These are phyloP conservation scores for Dujonia santamariae DNA, from an alignment of 1,139 yeast genomes.

Conservation along the genomic window DNA sequence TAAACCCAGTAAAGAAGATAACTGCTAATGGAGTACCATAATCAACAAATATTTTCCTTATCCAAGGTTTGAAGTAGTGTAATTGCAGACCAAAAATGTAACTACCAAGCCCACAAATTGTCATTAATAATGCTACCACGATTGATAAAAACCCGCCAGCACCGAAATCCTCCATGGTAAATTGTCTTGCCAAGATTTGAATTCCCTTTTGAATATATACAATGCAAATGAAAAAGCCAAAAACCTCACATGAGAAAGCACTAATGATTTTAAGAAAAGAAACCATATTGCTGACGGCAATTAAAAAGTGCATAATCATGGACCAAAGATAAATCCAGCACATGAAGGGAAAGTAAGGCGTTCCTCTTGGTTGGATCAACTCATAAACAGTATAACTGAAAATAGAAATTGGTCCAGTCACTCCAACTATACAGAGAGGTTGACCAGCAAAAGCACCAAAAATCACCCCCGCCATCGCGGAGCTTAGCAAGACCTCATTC, in stretches of 20 bases:
- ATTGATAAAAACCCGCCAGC: conserved; percentile 69
- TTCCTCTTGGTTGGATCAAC: conserved; percentile 60
- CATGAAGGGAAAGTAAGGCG: conserved; percentile 88
- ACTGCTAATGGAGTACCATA: conserved; percentile 83
- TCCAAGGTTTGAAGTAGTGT: conserved; percentile 53
- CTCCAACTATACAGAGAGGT: conserved; percentile 95
- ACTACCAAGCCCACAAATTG: conserved; percentile 69
- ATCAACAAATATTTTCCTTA: conserved; percentile 74
- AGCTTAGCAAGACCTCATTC: conserved; percentile 79
- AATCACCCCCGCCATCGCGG: conserved; percentile 85
- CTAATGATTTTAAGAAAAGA: conserved; percentile 72
- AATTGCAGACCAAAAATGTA: conserved; percentile 58
- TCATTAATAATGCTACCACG: conserved; percentile 68
- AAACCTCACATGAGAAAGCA: conserved; percentile 84
- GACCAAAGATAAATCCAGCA: conserved; percentile 95
- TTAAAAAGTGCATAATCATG: conserved; percentile 71
- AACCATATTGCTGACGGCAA: conserved; percentile 72
- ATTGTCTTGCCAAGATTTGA: conserved; percentile 74
- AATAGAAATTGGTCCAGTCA: conserved; percentile 90
- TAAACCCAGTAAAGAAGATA: conserved; percentile 86
- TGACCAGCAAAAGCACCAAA: conserved; percentile 88
- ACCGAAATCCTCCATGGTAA: conserved; percentile 24
- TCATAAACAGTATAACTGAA: conserved; percentile 91
- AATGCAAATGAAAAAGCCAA: conserved; percentile 86
- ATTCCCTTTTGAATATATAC: conserved; percentile 92